These are phyloP conservation scores for Paecilomyces fulvus DNA, from an alignment of 2,329 filamentous ascomycete genomes.

Conservation along the genomic window DNA sequence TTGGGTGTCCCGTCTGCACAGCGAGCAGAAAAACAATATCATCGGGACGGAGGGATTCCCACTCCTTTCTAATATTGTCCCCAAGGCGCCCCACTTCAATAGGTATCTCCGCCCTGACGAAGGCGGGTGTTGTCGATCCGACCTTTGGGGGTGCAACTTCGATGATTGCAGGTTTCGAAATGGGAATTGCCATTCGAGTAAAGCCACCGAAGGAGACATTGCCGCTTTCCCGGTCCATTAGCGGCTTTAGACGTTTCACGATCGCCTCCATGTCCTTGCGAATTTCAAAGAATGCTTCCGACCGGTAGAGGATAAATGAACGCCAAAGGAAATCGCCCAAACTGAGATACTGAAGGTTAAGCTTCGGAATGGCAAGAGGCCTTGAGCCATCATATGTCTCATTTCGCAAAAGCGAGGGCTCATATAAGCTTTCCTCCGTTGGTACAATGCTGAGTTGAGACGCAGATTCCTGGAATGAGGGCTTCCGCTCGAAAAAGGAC, in stretches of 20 bases:
- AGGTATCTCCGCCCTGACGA: constrained; percentile 76
- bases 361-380: constrained; percentile 82
- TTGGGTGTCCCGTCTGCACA: constrained; percentile 51
- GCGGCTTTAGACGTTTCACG: constrained; percentile 69
- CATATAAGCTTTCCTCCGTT: constrained; percentile 73
- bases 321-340: constrained; percentile 97
- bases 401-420: constrained; percentile 66
- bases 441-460: constrained; percentile 68
- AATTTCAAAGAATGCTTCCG: constrained; percentile 89
- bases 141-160: constrained; percentile 78
- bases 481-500: constrained; percentile 64
- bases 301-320: constrained; percentile 78
- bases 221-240: constrained; percentile 54
- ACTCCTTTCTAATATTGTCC: constrained; percentile 69
- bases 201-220: constrained; percentile 68
- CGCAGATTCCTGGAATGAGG: constrained; percentile 73
- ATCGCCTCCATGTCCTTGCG: constrained; percentile 81
- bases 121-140: constrained; percentile 72
- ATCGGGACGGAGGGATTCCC: constrained; percentile 78
- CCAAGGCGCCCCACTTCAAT: constrained; percentile 75
- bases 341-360: constrained; percentile 92
- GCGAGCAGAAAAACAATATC: constrained; percentile 85
- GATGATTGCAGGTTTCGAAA: constrained; percentile 75
- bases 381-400: constrained; percentile 80
- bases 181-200: constrained; percentile 85